Evolutionary conservation across 306 rosid species (phyloP), one percentile per base, ranked within the genome.

Genomic region (Malus fusca): DNA sequence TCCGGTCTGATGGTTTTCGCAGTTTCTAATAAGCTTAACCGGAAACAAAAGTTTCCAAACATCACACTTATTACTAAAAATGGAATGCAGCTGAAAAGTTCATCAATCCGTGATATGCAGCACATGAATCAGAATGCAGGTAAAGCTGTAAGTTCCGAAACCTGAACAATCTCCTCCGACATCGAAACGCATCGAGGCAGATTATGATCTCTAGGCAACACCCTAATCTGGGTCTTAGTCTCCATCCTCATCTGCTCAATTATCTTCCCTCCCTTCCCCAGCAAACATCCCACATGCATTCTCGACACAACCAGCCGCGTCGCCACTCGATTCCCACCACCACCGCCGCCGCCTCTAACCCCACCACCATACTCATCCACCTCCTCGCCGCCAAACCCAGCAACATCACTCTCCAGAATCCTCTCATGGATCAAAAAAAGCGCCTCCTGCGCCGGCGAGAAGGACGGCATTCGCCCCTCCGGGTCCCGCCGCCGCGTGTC

Each of bases 131-230:
- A 79, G 72, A 51, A 70, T 56, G 55, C 61, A 77, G 74, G 43
- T 68, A 68, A 53, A 79, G 28, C 69, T 60, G 69, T 74, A 59
- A 68, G 66, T 75, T 68, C 78, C 73, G 48, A 83, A 89, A 96
- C 99, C 99, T 96, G 99, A 84, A 96, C 99, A 78, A 96, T 96
- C 88, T 96, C 99, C 87, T 96, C 99, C 5, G 99, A 87, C 91
- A 90, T 79, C 14, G 99, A 79, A 87, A 96, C 92, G 83, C 99
- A 92, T 69, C 98, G 98, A 48, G 99, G 99, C 73, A 96, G 90
- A 67, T 78, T 90, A 78, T 85, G 89, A 88, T 96, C 99, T 82
- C 99, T 89, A 53, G 99, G 99, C 59, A 96, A 93, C 83, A 96
- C 84, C 82, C 98, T 92, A 82, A 96, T 96, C 78, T 96, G 99